These are phyloP conservation scores for Furcasterigmium furcatum DNA, from an alignment of 2,329 filamentous ascomycete genomes.

Conservation along the genomic window DNA sequence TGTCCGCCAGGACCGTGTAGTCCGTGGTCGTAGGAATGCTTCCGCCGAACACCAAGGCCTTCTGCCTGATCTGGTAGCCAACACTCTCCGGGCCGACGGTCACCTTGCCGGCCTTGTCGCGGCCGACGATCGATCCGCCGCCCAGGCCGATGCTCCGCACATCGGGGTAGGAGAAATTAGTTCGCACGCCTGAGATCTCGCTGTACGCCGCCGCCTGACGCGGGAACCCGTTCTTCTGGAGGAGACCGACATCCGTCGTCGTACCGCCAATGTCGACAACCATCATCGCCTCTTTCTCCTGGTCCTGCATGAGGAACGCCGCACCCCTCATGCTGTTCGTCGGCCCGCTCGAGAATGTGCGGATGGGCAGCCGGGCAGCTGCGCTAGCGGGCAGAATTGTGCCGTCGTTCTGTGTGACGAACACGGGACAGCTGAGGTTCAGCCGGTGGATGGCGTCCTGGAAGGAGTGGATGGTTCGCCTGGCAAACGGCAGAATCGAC, in stretches of 20 bases:
- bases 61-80: conserved; percentile 14
- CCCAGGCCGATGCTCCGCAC: conserved; percentile 17
- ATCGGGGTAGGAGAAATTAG: conserved; percentile 19
- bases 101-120: conserved; percentile 1
- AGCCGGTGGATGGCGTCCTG: conserved; percentile 37
- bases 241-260: conserved; percentile 15
- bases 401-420: conserved; percentile 48
- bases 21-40: conserved; percentile 16
- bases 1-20: conserved; percentile 8
- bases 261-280: conserved; percentile 19
- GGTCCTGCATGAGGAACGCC: conserved; percentile 8
- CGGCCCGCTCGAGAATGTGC: conserved; percentile 16
- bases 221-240: conserved; percentile 17
- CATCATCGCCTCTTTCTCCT: conserved; percentile 3
- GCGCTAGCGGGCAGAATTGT: conserved; percentile 13
- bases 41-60: conserved; percentile 17
- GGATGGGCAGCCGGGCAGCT: conserved; percentile 15
- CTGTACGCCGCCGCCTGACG: conserved; percentile 15
- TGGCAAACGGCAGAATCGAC: conserved; percentile 43
- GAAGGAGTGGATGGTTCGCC: conserved; percentile 41
- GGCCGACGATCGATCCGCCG: conserved; percentile 14
- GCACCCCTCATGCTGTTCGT: conserved; percentile 19
- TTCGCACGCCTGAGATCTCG: conserved; percentile 14
- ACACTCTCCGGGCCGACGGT: conserved; percentile 19
- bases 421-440: conserved; percentile 32